Base-by-base conservation (phyloP, 495 filamentous ascomycete species). In the Podospora pseudocomata region DNA sequence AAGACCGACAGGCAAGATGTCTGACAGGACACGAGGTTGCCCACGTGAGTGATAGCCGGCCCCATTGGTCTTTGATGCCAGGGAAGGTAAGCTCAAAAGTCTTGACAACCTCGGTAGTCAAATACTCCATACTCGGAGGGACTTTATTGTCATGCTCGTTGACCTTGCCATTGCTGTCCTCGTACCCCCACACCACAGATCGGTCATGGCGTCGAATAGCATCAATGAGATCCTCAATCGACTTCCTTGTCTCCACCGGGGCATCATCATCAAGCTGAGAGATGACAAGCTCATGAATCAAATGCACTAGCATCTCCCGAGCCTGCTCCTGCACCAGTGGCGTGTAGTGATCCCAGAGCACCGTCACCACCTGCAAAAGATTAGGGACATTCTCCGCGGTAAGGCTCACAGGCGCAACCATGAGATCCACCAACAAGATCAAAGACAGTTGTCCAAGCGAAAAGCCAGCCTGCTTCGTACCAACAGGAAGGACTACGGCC, bases 301-400 rank as follows among this genome's bases (percentile, higher is more conserved):
- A 85, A 81, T 99, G 95, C 39, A 99, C 93, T 18, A 98, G 85
- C 95, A 99, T 97, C 73, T 99, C 95, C 58, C 94, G 88, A 55
- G 95, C 93, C 76, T 98, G 93, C 68, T 98, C 95, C 72, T 97
- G 95, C 1, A 99, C 94, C 15, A 97, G 86, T n/a, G 92, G 86
- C 2, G 90, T 96, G 72, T 98, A 96, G 66, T 97, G 92, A 75
- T 99, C 95, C 95, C 95, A 99, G 15, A 97, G 85, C 2, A 97
- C 92, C 44, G 95, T 89, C 18, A 97, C 88, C 18, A 96, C 92
- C 79, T 99, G 95, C 13, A 99, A 80, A 61, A 99, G 80, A 23
- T 95, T 85, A 44, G 94, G 90, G 5, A 97, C 85, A 69, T 92
- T 90, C 18, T 95, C 90, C 13, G 86, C 76, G 26, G 86, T 81